A percentile compares a stretch with the other conserved stretches of the same genome.
Conservation (phyloP, 2,329 filamentous ascomycete genomes). For the Microdochium nivale region DNA sequence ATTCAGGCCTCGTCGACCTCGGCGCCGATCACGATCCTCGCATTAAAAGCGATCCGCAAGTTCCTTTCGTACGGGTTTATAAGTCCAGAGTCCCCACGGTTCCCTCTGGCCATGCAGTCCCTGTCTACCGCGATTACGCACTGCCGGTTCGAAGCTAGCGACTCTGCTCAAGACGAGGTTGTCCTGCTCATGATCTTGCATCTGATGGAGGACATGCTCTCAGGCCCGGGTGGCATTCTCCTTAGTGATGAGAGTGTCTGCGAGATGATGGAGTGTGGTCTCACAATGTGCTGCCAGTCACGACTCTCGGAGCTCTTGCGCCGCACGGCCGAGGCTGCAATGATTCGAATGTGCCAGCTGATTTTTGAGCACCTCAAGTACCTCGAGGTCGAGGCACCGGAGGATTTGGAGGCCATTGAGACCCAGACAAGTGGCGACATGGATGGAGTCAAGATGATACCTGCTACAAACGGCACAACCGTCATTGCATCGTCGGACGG, state of each 20-base stretch:
- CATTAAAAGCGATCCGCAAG: conserved; percentile 87
- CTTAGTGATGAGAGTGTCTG: conserved; percentile 98
- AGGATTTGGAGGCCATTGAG: conserved; percentile 57
- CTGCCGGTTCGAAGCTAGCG: conserved; percentile 94
- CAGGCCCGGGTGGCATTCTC: conserved; percentile 81
- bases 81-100: conserved; percentile 72
- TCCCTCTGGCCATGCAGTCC: conserved; percentile 87
- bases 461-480: conserved; percentile 57
- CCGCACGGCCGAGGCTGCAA: conserved; percentile 87
- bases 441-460: conserved; percentile 77
- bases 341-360: conserved; percentile 98
- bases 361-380: conserved; percentile 92
- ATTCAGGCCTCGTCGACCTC: conserved; percentile 95
- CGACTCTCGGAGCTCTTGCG: conserved; percentile 85
- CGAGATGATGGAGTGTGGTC: conserved; percentile 97
- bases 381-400: conserved; percentile 66
- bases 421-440: conserved; percentile 59
- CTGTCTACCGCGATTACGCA: conserved; percentile 93
- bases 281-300: conserved; percentile 94
- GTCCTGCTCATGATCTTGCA: conserved; percentile 91
- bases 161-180: conserved; percentile 89
- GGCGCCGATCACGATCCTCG: conserved; percentile 90
- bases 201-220: conserved; percentile 97
- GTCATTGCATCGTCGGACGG: conserved; percentile 45
- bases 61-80: conserved; percentile 95